Percentiles rank a stretch among this genome's conserved stretches.
Evolutionary conservation across 1,284 basidiomycete species (phyloP).

Genomic region (Puccinia brachypodii): DNA sequence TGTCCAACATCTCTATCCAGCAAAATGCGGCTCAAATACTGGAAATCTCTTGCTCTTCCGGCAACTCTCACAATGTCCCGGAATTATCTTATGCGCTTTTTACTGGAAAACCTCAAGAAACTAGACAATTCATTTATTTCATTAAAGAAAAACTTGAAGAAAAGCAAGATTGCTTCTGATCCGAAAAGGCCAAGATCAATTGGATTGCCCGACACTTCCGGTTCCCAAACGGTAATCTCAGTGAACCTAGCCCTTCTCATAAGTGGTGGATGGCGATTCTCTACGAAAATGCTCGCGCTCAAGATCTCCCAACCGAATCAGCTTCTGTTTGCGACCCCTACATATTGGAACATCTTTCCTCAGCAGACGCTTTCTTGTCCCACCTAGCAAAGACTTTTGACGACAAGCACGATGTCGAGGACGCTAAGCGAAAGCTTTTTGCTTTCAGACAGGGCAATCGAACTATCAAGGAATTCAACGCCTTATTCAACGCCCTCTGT

Average conservation of each 20-base stretch:
- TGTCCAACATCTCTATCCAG: neutral
- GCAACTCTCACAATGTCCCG: neutral
- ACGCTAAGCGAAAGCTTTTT: neutral
- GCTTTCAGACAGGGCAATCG: neutral
- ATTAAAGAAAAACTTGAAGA: no score
- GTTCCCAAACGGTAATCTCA: neutral
- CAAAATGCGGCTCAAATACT: neutral
- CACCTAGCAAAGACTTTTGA: neutral
- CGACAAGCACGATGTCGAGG: neutral
- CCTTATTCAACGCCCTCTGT: neutral
- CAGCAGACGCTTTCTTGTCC: neutral
- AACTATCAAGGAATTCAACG: constrained; percentile 5
- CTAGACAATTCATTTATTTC: no score
- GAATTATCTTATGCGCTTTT: neutral
- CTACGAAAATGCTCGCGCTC: neutral
- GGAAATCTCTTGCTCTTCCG: neutral
- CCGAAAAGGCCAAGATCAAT: constrained; percentile 10
- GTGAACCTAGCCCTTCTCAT: neutral
- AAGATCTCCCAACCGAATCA: neutral
- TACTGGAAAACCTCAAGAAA: neutral
- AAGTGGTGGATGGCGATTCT: constrained; percentile 26
- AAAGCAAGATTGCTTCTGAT: no score
- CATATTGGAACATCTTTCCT: neutral
- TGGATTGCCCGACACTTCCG: constrained; percentile 7
- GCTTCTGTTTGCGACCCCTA: neutral